Conservation (phyloP, 2,329 filamentous ascomycete genomes). For the Aureobasidium sp. region DNA sequence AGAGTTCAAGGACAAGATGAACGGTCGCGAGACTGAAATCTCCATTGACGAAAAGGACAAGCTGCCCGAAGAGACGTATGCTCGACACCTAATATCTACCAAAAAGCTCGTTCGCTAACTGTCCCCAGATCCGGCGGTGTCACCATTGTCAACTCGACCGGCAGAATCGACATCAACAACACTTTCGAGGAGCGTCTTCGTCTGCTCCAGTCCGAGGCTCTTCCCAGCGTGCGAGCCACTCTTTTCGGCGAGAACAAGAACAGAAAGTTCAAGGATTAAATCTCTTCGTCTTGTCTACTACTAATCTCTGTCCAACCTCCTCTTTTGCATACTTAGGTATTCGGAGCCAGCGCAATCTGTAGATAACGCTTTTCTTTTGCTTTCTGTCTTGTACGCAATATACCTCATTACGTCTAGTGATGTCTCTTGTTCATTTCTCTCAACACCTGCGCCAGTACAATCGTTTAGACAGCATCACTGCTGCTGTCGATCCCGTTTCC, state of each 20-base stretch:
- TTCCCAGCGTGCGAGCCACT: slow-evolving; percentile 75
- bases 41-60: slow-evolving; percentile 71
- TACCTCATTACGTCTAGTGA: slow-evolving; percentile 6
- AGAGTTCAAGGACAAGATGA: slow-evolving; percentile 71
- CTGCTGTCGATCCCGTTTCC: background rate
- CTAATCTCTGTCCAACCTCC: background rate
- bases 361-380: slow-evolving; percentile 6
- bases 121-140: slow-evolving; percentile 69
- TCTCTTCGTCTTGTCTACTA: background rate
- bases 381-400: slow-evolving; percentile 6
- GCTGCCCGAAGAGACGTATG: slow-evolving; percentile 76
- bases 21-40: slow-evolving; percentile 60
- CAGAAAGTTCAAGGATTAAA: slow-evolving; percentile 87
- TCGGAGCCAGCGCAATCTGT: slow-evolving; percentile 8
- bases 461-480: background rate
- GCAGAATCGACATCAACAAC: slow-evolving; percentile 98
- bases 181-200: slow-evolving; percentile 87
- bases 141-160: slow-evolving; percentile 66
- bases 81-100: slow-evolving; percentile 19
- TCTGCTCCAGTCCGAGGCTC: slow-evolving; percentile 73
- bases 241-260: slow-evolving; percentile 94
- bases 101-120: background rate
- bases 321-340: slow-evolving; percentile 5
- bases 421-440: background rate
- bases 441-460: background rate